Evolutionary conservation across 257 asterid genomes (phyloP), one percentile per base, ranked within the genome.

Genomic region (Rehmannia glutinosa): DNA sequence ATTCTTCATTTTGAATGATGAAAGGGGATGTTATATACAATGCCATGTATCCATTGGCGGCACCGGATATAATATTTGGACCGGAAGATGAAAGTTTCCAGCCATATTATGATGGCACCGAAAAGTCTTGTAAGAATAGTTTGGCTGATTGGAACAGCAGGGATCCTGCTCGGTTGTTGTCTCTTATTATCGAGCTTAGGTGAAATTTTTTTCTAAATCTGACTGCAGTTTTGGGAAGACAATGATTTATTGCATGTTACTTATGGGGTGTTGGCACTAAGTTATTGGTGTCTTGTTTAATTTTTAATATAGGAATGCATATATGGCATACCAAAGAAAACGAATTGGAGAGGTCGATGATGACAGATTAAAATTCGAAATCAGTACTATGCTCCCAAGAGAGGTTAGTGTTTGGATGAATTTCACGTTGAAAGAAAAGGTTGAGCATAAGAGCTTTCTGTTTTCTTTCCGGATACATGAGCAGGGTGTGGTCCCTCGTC

Each of bases 1-100:
- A 35, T 70, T 53, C 24, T 39, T 15, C 3, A 30, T 62, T 68
- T 58, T 25, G 51, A 23, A 54, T 78, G 68, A 42, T 68, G 32
- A 38, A 45, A 90, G 99, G 99, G 99, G 99, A 91, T 83, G 79
- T 91, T 28, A 57, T 83, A 55, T 91, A 79, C 80, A 87, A 88
- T 72, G 97, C 96, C 0, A 45, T 75, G 74, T 90, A 88, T 74
- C 97, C 99, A 6, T 49, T 94, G 80, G 83, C 94, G 39, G 83
- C 83, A 1, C 99, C 99, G 1, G 97, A 94, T 82, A 66, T 94
- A 49, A 85, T 94, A 62, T 94, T 94, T 54, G 96, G 88, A 21
- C 85, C 83, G 2, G 97, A 91, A 55, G 96, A 94, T 42, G 97
- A 81, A 64, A 72, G 65, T 53, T 94, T 94, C 71, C 74, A 72